Conservation (phyloP, 768 basidiomycete genomes). For the Agaricus sinodeliciosus region DNA sequence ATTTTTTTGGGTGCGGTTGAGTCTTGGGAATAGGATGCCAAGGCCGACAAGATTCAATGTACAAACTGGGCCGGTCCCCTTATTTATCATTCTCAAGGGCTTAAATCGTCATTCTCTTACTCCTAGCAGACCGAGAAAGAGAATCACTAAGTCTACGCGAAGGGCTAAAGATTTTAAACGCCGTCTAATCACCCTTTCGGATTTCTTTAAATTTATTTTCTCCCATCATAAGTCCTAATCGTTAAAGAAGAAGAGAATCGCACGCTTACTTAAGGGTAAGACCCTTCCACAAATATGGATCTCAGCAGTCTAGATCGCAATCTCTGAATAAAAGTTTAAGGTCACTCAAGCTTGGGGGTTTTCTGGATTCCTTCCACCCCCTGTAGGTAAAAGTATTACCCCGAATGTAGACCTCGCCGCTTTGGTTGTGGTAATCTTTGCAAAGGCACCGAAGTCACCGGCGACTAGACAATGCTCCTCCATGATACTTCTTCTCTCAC, state of each 20-base stretch:
- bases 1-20: neutral
- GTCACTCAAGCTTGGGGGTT: neutral
- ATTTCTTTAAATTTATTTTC: neutral
- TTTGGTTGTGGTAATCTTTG: neutral
- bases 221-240: neutral
- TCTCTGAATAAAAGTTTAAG: neutral
- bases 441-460: slow-evolving; percentile 10
- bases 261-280: neutral
- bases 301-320: slow-evolving; percentile 1
- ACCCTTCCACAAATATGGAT: neutral
- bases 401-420: neutral
- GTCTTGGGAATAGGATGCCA: neutral
- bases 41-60: slow-evolving; percentile 1
- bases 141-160: neutral
- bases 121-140: neutral
- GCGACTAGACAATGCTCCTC: neutral
- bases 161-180: neutral
- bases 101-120: slow-evolving; percentile 3
- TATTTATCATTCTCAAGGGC: neutral
- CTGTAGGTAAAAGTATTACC: neutral
- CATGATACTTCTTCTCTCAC: neutral
- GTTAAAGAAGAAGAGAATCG: neutral
- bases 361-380: neutral
- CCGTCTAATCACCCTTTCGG: slow-evolving; percentile 5
- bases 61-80: neutral